Conservation (phyloP, 129 eudicot species). For the Escallonia herrerae region DNA sequence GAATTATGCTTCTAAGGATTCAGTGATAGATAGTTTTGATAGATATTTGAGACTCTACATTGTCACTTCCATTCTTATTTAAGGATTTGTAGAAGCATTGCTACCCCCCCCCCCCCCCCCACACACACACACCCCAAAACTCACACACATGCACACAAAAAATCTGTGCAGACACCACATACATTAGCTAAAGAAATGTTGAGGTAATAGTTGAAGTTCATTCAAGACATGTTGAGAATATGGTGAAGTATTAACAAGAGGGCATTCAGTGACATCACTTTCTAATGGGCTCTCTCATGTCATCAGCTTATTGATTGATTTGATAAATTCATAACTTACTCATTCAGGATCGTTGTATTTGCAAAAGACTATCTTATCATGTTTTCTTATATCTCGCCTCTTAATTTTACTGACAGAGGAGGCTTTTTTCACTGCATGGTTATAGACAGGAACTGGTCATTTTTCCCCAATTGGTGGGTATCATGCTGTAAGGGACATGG, state of each 20-base stretch:
- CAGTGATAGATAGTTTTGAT: neutral
- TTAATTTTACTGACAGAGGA: neutral
- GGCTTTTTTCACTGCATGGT: neutral
- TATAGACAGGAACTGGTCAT: slow-evolving; percentile 1
- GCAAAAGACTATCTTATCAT: neutral
- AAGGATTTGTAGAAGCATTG: neutral
- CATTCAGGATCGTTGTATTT: neutral
- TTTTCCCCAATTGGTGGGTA: slow-evolving; percentile 1
- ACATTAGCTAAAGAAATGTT: too few species aligned
- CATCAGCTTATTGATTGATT: too few species aligned
- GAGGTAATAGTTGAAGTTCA: too few species aligned
- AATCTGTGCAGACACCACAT: too few species aligned
- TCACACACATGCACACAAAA: too few species aligned
- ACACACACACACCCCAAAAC: too few species aligned
- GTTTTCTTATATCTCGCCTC: neutral
- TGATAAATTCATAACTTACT: neutral
- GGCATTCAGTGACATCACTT: too few species aligned
- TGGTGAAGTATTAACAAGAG: too few species aligned
- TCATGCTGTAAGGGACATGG: slow-evolving; percentile 3
- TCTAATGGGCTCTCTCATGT: too few species aligned
- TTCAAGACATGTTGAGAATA: too few species aligned
- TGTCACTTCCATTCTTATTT: neutral
- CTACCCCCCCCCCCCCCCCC: too few species aligned
- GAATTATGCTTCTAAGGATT: neutral
- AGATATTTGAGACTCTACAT: neutral